These are phyloP conservation scores for Inga oerstediana DNA, from an alignment of 306 rosid species.

Conservation along the genomic window DNA sequence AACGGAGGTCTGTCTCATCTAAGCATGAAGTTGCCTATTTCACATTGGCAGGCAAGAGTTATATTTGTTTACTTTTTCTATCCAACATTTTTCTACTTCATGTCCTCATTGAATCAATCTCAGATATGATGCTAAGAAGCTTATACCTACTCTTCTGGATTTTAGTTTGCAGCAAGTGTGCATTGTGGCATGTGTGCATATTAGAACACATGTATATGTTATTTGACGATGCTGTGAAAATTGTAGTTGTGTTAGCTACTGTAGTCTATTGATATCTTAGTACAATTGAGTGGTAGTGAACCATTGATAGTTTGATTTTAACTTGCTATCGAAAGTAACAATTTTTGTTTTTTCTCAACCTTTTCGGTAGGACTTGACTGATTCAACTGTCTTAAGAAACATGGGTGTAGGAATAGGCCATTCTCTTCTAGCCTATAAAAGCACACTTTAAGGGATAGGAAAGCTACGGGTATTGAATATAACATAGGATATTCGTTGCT, in stretches of 20 bases:
- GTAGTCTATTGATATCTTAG: conserved; percentile 9
- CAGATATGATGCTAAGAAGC: conserved; percentile 11
- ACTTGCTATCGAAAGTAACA: conserved; percentile 25
- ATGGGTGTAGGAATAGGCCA: conserved; percentile 89
- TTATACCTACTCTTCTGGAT: conserved; percentile 16
- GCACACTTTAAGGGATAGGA: conserved; percentile 76
- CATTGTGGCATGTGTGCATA: background rate
- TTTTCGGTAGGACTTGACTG: conserved; percentile 83
- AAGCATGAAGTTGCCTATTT: conserved; percentile 82
- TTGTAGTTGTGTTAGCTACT: background rate
- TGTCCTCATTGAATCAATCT: conserved; percentile 10
- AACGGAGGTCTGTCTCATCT: conserved; percentile 71
- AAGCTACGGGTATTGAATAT: conserved; percentile 76
- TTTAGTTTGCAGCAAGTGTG: background rate
- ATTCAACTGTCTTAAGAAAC: conserved; percentile 90
- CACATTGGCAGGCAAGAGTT: conserved; percentile 81
- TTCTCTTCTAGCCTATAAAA: conserved; percentile 89
- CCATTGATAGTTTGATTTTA: conserved; percentile 9
- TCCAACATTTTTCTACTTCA: background rate
- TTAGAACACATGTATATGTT: background rate
- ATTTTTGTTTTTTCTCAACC: background rate
- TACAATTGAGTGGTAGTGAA: conserved; percentile 1
- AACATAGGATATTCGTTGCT: background rate
- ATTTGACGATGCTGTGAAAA: background rate
- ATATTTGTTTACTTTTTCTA: conserved; percentile 14